Evolutionary conservation across 306 rosid genomes (phyloP), one percentile per base, ranked within the genome.

Genomic region (Medicago lupulina): DNA sequence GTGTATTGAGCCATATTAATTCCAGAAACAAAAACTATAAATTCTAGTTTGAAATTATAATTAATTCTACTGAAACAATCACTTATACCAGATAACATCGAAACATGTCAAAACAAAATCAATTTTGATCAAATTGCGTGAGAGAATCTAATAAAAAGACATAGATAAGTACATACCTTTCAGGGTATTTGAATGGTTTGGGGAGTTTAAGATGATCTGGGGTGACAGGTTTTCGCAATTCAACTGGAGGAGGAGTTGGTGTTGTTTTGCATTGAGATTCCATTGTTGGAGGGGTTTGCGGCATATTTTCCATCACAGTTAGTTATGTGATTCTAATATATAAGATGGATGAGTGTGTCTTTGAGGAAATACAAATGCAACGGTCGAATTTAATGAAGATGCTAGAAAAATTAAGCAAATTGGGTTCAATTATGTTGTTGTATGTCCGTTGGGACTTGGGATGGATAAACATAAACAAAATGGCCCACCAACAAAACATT

Each of bases 141-240:
- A 51, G 5, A 7, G 8, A 51, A 7, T 51, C 10, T n/a, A 51
- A 16, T 51, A n/a, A 3, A 53, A 17, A 9, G 9, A 7, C n/a
- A 4, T 46, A 44, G 5, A 8, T 39, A 6, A 13, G 5, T 12
- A 12, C 2, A 18, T 75, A 90, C 98, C 98, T 94, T 86, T 94
- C 98, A 2, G 93, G 97, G 72, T 70, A 91, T 79, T 87, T 94
- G 81, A 90, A 94, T 43, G 96, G 88, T 73, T 91, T 87, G 60
- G 98, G 96, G 73, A 94, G 88, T 54, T 83, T 82, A 18, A 91
- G 97, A 25, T 87, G 91, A 79, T 87, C 88, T 3, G 92, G 97
- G 4, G 88, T 88, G 47, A 72, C 76, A 23, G 86, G 78, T 76
- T 86, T 88, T 21, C 83, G 87, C 80, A 90, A 79, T 73, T 88